Evolutionary conservation across 2,329 filamentous ascomycete species (phyloP), one percentile per base, ranked within the genome.

Genomic region (Aspergillus hortae): DNA sequence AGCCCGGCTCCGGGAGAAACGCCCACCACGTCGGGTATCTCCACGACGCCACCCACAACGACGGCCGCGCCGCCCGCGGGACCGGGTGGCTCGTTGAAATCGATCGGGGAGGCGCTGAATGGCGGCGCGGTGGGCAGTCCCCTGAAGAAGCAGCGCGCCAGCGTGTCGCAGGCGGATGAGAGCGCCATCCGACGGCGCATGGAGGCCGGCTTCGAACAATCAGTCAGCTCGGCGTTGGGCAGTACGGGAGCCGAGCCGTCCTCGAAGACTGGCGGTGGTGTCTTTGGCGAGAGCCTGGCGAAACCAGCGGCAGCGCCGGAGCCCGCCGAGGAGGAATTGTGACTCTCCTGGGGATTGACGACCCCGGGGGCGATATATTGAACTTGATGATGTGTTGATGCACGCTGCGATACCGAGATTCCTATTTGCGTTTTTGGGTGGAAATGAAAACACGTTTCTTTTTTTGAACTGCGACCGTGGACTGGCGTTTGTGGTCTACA

Each of bases 121-220:
- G 67, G 65, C 32, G 67, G 67, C 21, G 73, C 73, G 46, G 56
- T 76, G 3, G 75, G 74, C 6, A 77, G 75, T 55, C 75, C 75
- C 0, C 56, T 77, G 57, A 77, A 77, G 58, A 75, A 76, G 60
- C 73, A 76, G 46, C 67, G 74, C 32, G 72, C 74, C 2, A 76
- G 74, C 51, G 70, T 76, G 17, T 75, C 74, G 10, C 68, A 68
- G 25, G 66, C 72, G 12, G 73, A 76, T 44, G 69, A 73, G 46
- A 66, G 70, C 38, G 64, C 69, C 6, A 57, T 76, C 44, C 66
- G 71, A 38, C 67, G 67, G 51, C 66, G 74, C 33, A 67, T 77
- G 38, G 73, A 64, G n/a, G 61, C 71, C 5, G 68, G 67, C 11
- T 56, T 74, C 12, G 69, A 72, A 2, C 60, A 61, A 25, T 66